Evolutionary conservation across 305 asterid genomes (phyloP).

Genomic region (Fraxinus sp.): DNA sequence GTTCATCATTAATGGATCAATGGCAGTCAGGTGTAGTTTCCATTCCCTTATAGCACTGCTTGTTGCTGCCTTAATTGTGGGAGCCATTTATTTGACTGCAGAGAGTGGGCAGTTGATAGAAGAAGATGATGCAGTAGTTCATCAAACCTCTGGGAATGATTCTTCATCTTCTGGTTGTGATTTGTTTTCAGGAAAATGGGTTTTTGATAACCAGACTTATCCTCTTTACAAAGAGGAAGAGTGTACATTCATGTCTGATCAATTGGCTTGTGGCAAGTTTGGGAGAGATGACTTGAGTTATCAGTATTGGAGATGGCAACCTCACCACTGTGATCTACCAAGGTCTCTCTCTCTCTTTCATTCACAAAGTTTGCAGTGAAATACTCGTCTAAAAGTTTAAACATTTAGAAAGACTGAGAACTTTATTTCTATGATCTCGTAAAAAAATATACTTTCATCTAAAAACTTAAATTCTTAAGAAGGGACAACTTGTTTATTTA

Average conservation of each 20-base stretch:
- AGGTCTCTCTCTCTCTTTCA: slow-evolving; percentile 38
- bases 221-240: slow-evolving; percentile 72
- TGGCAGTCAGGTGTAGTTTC: slow-evolving; percentile 64
- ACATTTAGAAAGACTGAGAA: background rate
- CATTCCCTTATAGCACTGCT: slow-evolving; percentile 59
- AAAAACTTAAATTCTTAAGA: background rate
- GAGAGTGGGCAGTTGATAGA: slow-evolving; percentile 47
- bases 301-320: slow-evolving; percentile 96
- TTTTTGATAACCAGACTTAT: slow-evolving; percentile 59
- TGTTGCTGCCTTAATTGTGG: slow-evolving; percentile 51
- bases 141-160: background rate
- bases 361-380: background rate
- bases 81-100: slow-evolving; percentile 59
- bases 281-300: slow-evolving; percentile 64
- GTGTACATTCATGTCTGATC: slow-evolving; percentile 82
- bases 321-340: slow-evolving; percentile 74
- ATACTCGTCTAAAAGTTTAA: background rate
- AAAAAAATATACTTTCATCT: background rate
- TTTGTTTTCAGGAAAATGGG: slow-evolving; percentile 84
- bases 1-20: slow-evolving; percentile 28
- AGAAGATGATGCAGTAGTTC: background rate
- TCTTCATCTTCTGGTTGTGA: slow-evolving; percentile 41
- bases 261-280: slow-evolving; percentile 75
- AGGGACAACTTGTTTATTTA: background rate
- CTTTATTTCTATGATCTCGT: background rate